A percentile compares a stretch with the other conserved stretches of the same genome.
Evolutionary conservation across 108 stramenopile genomes (phyloP).

Genomic region (Nitzschia putrida): DNA sequence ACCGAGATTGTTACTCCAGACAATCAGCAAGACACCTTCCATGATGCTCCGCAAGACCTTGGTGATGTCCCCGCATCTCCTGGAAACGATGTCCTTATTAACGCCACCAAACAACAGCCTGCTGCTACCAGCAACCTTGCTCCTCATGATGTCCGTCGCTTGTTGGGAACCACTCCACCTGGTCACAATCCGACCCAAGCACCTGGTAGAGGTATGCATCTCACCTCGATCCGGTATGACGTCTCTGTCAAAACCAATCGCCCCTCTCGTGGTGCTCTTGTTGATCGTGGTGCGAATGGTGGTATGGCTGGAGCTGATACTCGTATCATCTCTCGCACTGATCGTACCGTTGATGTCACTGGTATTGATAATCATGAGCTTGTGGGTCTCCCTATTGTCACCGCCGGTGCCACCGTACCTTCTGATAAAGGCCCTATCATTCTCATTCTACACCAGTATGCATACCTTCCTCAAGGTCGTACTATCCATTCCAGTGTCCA

Average conservation of each 20-base stretch:
- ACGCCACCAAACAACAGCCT: neutral
- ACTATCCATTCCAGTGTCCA: conserved; percentile 37
- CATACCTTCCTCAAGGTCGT: too few species aligned
- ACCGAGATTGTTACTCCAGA: neutral
- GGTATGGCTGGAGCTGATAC: conserved; percentile 24
- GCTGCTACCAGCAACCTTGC: neutral
- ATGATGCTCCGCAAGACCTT: neutral
- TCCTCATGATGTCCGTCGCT: neutral
- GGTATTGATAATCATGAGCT: too few species aligned
- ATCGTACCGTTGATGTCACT: too few species aligned
- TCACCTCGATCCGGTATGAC: neutral
- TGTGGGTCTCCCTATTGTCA: conserved; percentile 23
- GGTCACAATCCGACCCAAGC: neutral
- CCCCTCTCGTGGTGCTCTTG: neutral
- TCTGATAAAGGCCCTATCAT: conserved; percentile 23
- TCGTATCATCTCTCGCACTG: too few species aligned
- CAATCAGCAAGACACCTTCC: neutral
- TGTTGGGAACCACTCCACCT: too few species aligned
- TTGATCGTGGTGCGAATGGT: conserved; percentile 47
- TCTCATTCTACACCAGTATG: too few species aligned
- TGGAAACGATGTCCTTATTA: neutral
- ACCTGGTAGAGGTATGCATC: neutral
- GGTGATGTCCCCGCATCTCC: neutral
- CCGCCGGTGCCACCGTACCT: conserved; percentile 14
- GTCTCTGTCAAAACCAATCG: neutral